These are phyloP conservation scores for Diplocarpon mali DNA, from an alignment of 2,329 filamentous ascomycete species.

Conservation along the genomic window DNA sequence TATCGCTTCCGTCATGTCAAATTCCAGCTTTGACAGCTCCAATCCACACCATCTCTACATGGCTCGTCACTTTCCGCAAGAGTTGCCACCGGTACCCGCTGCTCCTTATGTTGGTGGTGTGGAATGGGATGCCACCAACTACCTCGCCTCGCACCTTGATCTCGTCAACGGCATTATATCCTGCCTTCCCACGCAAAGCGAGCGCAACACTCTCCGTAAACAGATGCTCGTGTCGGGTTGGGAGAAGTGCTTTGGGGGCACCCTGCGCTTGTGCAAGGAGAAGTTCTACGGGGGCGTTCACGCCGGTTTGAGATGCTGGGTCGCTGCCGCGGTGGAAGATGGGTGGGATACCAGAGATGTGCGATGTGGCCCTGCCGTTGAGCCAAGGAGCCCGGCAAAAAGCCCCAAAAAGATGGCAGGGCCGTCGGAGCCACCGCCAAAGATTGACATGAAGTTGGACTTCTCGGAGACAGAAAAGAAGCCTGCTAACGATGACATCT, in stretches of 20 bases:
- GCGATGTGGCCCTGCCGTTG: conserved; percentile 53
- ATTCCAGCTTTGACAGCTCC: conserved; percentile 26
- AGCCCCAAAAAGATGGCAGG: conserved; percentile 24
- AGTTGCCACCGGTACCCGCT: conserved; percentile 81
- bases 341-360: conserved; percentile 79
- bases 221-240: conserved; percentile 76
- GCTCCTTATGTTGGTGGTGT: conserved; percentile 95
- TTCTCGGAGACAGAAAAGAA: conserved; percentile 17
- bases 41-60: conserved; percentile 48
- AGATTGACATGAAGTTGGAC: conserved; percentile 25
- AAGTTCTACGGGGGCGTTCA: conserved; percentile 95
- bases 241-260: conserved; percentile 80
- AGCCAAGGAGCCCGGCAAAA: conserved; percentile 35
- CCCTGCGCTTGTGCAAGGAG: conserved; percentile 84
- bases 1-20: conserved; percentile 15
- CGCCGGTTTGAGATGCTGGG: conserved; percentile 80
- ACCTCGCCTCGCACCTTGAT: conserved; percentile 84
- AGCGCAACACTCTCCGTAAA: conserved; percentile 68
- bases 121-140: conserved; percentile 98
- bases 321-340: conserved; percentile 76
- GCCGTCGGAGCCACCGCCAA: conserved; percentile 17
- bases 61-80: conserved; percentile 66
- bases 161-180: conserved; percentile 85
- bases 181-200: conserved; percentile 55
- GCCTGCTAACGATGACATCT: conserved; percentile 14